phyloP scores from a whole-genome alignment of 495 filamentous ascomycete species.

The Halenospora varia region DNA sequence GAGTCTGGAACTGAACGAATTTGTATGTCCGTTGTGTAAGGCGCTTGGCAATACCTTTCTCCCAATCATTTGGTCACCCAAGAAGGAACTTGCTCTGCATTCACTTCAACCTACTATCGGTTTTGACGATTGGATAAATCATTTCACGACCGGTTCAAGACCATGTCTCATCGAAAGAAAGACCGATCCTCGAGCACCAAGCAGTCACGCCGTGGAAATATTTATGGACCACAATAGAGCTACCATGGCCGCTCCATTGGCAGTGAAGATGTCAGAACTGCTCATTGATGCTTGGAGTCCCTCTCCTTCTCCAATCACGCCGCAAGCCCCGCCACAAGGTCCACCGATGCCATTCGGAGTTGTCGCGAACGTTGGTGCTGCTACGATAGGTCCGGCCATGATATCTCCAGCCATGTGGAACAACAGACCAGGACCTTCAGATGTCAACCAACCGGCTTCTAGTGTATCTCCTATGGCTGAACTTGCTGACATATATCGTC shows the following conservation, averaged over 20 bases:
- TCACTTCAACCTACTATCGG: constrained; percentile 49
- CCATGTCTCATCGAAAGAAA: constrained; percentile 2
- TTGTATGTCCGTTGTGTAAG: constrained; percentile 97
- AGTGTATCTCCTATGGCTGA: constrained; percentile 55
- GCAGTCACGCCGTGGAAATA: constrained; percentile 40
- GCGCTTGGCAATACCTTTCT: constrained; percentile 94
- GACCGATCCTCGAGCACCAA: background rate
- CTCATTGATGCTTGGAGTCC: constrained; percentile 25
- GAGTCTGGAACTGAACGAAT: constrained; percentile 69
- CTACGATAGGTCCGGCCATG: background rate
- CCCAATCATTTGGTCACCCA: constrained; percentile 91
- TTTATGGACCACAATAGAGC: constrained; percentile 62
- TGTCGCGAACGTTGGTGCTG: no score
- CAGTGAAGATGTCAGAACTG: constrained; percentile 52
- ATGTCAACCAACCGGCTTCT: constrained; percentile 23
- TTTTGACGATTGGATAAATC: constrained; percentile 63
- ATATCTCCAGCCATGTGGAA: background rate
- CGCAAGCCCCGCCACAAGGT: background rate
- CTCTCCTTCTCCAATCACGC: background rate
- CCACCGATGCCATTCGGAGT: background rate
- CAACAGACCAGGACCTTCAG: constrained; percentile 2
- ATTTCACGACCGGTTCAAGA: constrained; percentile 22
- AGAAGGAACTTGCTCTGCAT: constrained; percentile 76
- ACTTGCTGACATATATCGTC: constrained; percentile 73
- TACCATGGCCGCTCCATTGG: constrained; percentile 56